A percentile compares a stretch with the other conserved stretches of the same genome.
Evolutionary conservation across 768 basidiomycete genomes (phyloP).

Genomic region (Pilatotrama ljubarskyi): DNA sequence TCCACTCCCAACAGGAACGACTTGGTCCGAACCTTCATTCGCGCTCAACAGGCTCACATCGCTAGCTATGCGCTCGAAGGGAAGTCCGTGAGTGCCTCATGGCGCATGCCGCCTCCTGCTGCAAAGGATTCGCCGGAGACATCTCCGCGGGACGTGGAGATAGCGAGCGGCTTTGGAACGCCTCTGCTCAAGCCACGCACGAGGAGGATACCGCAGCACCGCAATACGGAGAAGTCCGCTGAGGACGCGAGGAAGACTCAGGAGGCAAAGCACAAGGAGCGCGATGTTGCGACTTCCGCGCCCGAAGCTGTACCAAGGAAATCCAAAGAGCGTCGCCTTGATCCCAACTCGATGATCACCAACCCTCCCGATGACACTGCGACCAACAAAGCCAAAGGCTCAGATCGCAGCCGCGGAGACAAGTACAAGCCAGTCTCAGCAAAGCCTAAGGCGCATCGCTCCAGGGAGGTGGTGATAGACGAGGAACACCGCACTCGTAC

Average conservation of each 20-base stretch:
- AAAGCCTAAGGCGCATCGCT: not conserved
- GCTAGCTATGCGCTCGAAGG: conserved; percentile 47
- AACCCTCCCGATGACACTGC: too few relatives aligned
- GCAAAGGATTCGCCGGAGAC: not conserved
- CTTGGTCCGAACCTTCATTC: conserved; percentile 49
- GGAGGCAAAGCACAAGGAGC: not conserved
- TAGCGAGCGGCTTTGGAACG: conserved; percentile 17
- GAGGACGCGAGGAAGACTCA: not conserved
- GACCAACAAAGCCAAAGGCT: too few relatives aligned
- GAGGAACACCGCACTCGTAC: conserved; percentile 6
- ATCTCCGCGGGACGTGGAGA: not conserved
- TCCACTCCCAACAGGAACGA: conserved; percentile 40
- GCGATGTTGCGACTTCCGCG: not conserved
- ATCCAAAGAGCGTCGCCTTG: not conserved
- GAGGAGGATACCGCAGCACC: not conserved
- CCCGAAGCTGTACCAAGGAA: not conserved
- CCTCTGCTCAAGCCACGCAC: conserved; percentile 22
- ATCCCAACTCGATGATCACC: too few relatives aligned
- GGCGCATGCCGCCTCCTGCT: conserved; percentile 15
- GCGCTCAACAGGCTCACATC: conserved; percentile 47
- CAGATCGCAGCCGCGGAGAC: too few relatives aligned
- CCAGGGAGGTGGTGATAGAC: not conserved
- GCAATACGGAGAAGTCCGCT: not conserved
- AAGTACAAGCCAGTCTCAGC: not conserved
- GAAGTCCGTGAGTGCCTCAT: conserved; percentile 22